Conservation (phyloP, 768 basidiomycete species). For the Gautieria morchelliformis region DNA sequence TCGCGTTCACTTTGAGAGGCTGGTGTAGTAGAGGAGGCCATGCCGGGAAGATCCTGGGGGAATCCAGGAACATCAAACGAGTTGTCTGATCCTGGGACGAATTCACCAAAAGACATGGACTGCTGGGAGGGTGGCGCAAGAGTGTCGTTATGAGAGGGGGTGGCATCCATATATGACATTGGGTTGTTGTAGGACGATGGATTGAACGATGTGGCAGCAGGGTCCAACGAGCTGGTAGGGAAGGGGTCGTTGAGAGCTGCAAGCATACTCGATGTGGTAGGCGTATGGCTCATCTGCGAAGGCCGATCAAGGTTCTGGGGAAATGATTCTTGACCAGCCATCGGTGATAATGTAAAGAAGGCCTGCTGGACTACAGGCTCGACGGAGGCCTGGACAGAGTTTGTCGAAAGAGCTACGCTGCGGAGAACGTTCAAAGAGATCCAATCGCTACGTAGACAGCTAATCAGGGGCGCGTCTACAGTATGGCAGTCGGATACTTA, state of each 20-base stretch:
- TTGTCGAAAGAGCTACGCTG: conserved; percentile 80
- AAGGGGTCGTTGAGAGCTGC: conserved; percentile 74
- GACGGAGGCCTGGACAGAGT: conserved; percentile 85
- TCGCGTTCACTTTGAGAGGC: conserved; percentile 54
- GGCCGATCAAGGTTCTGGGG: conserved; percentile 46
- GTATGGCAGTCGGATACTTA: conserved; percentile 29
- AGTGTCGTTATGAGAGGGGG: conserved; percentile 54
- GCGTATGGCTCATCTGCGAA: conserved; percentile 70
- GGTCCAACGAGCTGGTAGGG: conserved; percentile 55
- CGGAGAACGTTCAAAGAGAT: conserved; percentile 83
- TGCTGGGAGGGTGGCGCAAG: conserved; percentile 46
- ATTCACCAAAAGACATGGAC: conserved; percentile 65
- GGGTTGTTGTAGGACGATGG: conserved; percentile 25
- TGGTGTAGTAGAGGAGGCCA: conserved; percentile 15
- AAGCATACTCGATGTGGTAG: conserved; percentile 85
- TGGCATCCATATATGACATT: conserved; percentile 69
- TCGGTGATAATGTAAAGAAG: conserved; percentile 80
- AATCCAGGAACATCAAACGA: conserved; percentile 63
- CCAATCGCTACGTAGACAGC: conserved; percentile 58
- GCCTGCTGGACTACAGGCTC: conserved; percentile 89
- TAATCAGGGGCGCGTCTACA: neutral
- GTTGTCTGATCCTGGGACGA: conserved; percentile 40
- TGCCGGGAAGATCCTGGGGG: conserved; percentile 43
- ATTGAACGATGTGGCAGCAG: conserved; percentile 50
- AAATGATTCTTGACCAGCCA: conserved; percentile 80